Percentiles rank a stretch among this genome's conserved stretches.
Conservation (phyloP, 2,329 filamentous ascomycete species). For the Atkinsonella texensis region DNA sequence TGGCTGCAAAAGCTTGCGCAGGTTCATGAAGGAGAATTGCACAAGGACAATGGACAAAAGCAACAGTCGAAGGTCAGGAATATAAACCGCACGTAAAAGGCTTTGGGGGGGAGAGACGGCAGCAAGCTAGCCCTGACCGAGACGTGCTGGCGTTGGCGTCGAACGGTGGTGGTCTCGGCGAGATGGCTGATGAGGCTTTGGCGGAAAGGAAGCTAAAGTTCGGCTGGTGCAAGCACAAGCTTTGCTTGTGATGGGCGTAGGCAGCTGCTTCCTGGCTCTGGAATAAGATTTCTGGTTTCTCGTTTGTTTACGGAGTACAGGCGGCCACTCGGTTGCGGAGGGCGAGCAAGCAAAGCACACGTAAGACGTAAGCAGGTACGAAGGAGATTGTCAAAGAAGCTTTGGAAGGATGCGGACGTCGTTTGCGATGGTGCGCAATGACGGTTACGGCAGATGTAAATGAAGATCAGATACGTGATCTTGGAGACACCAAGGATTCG, state of each 20-base stretch:
- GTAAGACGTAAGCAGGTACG: background rate
- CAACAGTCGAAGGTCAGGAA: background rate
- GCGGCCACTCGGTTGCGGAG: background rate
- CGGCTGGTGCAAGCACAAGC: background rate
- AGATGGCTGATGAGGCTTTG: background rate
- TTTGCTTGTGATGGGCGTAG: background rate
- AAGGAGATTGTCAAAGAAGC: no score
- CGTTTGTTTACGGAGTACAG: background rate
- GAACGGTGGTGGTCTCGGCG: background rate
- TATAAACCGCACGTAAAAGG: background rate
- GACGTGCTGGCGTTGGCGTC: background rate
- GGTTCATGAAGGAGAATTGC: background rate
- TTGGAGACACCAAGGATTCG: background rate
- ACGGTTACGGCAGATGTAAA: no score
- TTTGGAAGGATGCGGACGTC: no score
- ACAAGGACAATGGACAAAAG: background rate
- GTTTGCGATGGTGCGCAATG: no score
- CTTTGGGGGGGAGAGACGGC: background rate
- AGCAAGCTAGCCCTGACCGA: background rate
- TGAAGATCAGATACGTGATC: background rate
- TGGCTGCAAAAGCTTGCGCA: background rate
- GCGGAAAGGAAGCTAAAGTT: background rate
- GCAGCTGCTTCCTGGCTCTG: background rate
- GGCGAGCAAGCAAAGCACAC: background rate
- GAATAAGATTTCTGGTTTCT: background rate